These are phyloP conservation scores for Dactylellina sp. DNA, from an alignment of 2,329 filamentous ascomycete species.

Conservation along the genomic window DNA sequence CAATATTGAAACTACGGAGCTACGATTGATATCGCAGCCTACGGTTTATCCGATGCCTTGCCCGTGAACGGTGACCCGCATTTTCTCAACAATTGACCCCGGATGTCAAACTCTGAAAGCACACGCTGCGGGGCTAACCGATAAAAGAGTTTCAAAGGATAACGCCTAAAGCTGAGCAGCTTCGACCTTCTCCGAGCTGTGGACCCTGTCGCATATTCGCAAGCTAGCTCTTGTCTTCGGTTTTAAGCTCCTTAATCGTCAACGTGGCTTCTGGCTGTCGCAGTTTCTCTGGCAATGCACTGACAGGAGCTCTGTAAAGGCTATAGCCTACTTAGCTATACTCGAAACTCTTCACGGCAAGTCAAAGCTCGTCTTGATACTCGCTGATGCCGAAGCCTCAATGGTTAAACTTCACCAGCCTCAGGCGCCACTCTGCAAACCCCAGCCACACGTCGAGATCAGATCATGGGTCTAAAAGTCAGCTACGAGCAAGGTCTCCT, in stretches of 20 bases:
- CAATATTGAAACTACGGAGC: too few species aligned
- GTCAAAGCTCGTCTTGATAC: background rate
- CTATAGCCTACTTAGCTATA: slow-evolving; percentile 17
- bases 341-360: slow-evolving; percentile 14
- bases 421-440: slow-evolving; percentile 28
- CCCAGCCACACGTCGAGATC: slow-evolving; percentile 15
- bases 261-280: slow-evolving; percentile 1
- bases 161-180: background rate
- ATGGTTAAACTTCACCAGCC: slow-evolving; percentile 30
- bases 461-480: slow-evolving; percentile 22
- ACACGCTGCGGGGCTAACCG: background rate
- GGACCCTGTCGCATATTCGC: slow-evolving; percentile 32
- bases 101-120: background rate
- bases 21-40: too few species aligned
- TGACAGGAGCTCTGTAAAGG: slow-evolving; percentile 4
- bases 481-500: slow-evolving; percentile 11
- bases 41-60: too few species aligned
- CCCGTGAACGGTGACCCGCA: background rate
- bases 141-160: background rate
- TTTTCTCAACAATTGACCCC: background rate
- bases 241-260: slow-evolving; percentile 1
- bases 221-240: slow-evolving; percentile 27
- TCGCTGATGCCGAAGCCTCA: slow-evolving; percentile 18
- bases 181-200: background rate
- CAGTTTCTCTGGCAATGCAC: slow-evolving; percentile 17